phyloP scores from a whole-genome alignment of 257 asterid species.

The Solanum acaule region DNA sequence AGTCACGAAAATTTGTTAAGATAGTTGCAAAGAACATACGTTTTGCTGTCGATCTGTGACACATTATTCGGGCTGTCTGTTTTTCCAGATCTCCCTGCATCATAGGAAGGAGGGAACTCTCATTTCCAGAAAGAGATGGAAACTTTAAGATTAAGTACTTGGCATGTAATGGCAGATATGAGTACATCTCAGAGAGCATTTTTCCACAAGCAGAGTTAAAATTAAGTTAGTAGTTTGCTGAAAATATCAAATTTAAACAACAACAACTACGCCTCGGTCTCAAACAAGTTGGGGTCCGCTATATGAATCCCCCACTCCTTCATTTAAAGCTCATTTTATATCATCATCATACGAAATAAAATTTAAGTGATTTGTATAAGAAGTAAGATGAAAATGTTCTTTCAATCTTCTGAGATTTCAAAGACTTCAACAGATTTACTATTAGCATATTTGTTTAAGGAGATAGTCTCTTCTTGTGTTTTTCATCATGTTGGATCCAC shows the following conservation, averaged over 20 bases:
- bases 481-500: neutral
- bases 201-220: neutral
- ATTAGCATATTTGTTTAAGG: neutral
- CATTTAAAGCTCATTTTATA: neutral
- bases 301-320: neutral
- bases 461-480: neutral
- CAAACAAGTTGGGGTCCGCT: neutral
- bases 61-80: slow-evolving; percentile 12
- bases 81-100: slow-evolving; percentile 50
- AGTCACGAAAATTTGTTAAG: neutral
- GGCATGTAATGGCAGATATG: neutral
- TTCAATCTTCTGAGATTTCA: neutral
- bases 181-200: neutral
- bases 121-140: neutral
- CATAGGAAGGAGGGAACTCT: neutral
- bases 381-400: neutral
- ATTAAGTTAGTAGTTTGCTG: neutral
- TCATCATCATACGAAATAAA: neutral
- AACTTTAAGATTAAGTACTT: neutral
- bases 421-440: neutral
- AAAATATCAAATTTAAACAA: neutral
- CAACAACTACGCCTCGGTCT: neutral
- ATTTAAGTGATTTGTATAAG: neutral
- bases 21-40: slow-evolving; percentile 14
- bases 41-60: slow-evolving; percentile 35